These are phyloP conservation scores for Coemansia sp. DNA, from an alignment of 371 early-diverging fungal species.

Conservation along the genomic window DNA sequence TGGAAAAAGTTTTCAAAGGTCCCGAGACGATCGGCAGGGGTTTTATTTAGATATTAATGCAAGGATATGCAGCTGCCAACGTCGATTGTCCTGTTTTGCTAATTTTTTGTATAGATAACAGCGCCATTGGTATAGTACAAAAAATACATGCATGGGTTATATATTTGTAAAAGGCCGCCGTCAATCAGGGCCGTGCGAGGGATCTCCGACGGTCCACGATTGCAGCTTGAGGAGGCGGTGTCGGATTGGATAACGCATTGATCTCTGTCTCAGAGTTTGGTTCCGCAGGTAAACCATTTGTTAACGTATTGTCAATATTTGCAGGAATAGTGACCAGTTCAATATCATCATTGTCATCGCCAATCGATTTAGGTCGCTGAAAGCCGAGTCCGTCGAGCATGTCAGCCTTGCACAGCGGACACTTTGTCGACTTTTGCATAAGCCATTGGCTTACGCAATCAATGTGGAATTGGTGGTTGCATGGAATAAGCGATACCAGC, in stretches of 20 bases:
- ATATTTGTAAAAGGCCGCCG: background rate
- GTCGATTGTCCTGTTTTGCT: background rate
- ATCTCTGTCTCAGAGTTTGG: background rate
- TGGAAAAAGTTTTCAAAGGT: too few species aligned
- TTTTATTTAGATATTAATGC: background rate
- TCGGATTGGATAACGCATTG: background rate
- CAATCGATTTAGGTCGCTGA: background rate
- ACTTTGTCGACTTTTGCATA: slow-evolving; percentile 33
- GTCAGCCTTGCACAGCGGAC: slow-evolving; percentile 44
- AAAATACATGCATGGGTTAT: background rate
- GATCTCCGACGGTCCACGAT: background rate
- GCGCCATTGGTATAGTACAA: background rate
- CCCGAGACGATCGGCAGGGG: too few species aligned
- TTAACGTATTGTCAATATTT: background rate
- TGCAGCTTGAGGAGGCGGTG: slow-evolving; percentile 1
- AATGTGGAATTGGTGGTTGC: slow-evolving; percentile 36
- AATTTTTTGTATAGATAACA: background rate
- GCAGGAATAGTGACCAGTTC: slow-evolving; percentile 6
- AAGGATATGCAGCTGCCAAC: background rate
- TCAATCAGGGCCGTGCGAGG: background rate
- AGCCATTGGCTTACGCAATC: slow-evolving; percentile 39
- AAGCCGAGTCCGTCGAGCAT: slow-evolving; percentile 29
- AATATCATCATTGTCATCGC: slow-evolving; percentile 4
- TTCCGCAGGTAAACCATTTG: background rate
- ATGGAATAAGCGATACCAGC: slow-evolving; percentile 30